Evolutionary conservation across 805 yeast species (phyloP), one percentile per base, ranked within the genome.

Genomic region (Cyberlindnera mississippiensis): DNA sequence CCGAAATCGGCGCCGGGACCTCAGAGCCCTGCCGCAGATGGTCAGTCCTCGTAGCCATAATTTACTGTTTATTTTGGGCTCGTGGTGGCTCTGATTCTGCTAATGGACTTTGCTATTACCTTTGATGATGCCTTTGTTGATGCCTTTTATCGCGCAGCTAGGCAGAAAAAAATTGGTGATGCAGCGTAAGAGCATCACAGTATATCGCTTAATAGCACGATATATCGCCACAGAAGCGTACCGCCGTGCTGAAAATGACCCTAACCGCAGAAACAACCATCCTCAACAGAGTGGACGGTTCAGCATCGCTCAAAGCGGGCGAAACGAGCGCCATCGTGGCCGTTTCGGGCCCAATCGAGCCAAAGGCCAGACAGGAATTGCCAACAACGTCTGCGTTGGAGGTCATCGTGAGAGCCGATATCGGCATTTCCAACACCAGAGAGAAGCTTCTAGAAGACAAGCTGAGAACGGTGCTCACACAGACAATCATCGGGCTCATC

Each of bases 271-370:
- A 52, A 4, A 51, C 59, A 1, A 34, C 50, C 4, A 18, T 53
- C 1, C 62, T 87, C 36, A 64, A 67, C 41, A 74, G 78, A 48
- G 91, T 82, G 2, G 96, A 88, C 60, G 97, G 97, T 1, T 85
- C 95, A 1, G 80, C 91, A 1, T 73, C 73, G 18, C 68, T 80
- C 42, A 58, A 64, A 13, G 59, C 65, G n/a, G 77, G 74, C 2
- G 60, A 61, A 14, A 76, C 84, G 1, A 75, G 75, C 42, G 80
- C 85, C 3, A 63, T 90, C 2, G 78, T 82, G 33, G 80, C 96
- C 0, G 90, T 91, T 1, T 75, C 90, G 1, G 99, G 99, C 0
- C 99, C 99, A 0, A 74, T 91, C 24, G 97, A 91, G 55, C 81
- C 87, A 10, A 83, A 82, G 59, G 63, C 78, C 12, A 75, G 91